phyloP scores from a whole-genome alignment of 2,329 filamentous ascomycete genomes.

The Fusarium azukiicola region DNA sequence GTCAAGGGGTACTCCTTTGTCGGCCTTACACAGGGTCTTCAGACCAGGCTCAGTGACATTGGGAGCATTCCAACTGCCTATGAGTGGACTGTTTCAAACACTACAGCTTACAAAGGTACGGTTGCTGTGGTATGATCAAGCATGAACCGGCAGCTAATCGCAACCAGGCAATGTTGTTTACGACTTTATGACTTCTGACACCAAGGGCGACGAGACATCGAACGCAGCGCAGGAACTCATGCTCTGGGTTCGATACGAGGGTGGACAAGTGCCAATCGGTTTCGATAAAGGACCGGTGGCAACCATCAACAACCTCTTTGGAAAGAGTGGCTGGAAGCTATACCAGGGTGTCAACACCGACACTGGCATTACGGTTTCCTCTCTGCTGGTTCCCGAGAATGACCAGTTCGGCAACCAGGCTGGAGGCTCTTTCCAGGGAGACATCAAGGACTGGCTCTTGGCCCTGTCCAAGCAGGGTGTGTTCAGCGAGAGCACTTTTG shows the following conservation, averaged over 20 bases:
- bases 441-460: slow-evolving; percentile 48
- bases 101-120: slow-evolving; percentile 44
- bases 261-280: slow-evolving; percentile 41
- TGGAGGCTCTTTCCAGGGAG: slow-evolving; percentile 35
- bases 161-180: slow-evolving; percentile 42
- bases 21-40: slow-evolving; percentile 36
- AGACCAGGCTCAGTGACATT: slow-evolving; percentile 38
- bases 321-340: slow-evolving; percentile 44
- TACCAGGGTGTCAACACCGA: slow-evolving; percentile 43
- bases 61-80: slow-evolving; percentile 39
- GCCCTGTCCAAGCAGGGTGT: slow-evolving; percentile 38
- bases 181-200: slow-evolving; percentile 47
- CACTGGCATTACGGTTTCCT: slow-evolving; percentile 44
- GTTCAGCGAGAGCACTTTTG: slow-evolving; percentile 35
- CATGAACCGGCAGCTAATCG: not conserved
- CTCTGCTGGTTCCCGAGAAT: slow-evolving; percentile 31
- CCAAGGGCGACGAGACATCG: slow-evolving; percentile 39
- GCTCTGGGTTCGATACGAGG: slow-evolving; percentile 43
- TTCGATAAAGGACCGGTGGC: slow-evolving; percentile 41
- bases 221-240: slow-evolving; percentile 42
- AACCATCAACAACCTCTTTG: slow-evolving; percentile 42
- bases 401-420: slow-evolving; percentile 33
- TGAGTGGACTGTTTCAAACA: slow-evolving; percentile 27
- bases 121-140: not conserved
- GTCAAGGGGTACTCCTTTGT: slow-evolving; percentile 48